These are phyloP conservation scores for Aspergillus ostianus DNA, from an alignment of 495 filamentous ascomycete species.

Conservation along the genomic window DNA sequence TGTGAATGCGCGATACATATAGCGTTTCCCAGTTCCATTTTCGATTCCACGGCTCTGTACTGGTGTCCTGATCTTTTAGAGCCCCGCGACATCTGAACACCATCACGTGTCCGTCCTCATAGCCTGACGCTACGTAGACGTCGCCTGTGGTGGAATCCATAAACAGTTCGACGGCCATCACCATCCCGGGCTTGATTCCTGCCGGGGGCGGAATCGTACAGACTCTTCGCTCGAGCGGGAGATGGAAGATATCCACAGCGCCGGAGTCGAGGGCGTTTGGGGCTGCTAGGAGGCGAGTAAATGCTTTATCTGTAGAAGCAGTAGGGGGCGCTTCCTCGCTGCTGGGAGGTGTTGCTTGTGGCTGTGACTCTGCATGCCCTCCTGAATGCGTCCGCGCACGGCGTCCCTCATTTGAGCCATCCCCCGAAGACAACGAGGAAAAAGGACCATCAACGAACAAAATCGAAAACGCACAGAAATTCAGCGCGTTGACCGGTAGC, in stretches of 20 bases:
- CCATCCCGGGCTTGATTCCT: slow-evolving; percentile 73
- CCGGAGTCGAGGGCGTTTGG: slow-evolving; percentile 76
- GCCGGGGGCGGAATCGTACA: slow-evolving; percentile 61
- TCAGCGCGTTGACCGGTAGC: slow-evolving; percentile 85
- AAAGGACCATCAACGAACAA: slow-evolving; percentile 18
- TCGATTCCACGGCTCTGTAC: slow-evolving; percentile 4
- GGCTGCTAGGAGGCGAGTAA: slow-evolving; percentile 58
- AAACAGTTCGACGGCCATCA: slow-evolving; percentile 77
- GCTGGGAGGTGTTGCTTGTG: not conserved
- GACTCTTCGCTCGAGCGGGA: slow-evolving; percentile 69
- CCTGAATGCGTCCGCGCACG: not conserved
- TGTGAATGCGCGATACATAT: slow-evolving; percentile 68
- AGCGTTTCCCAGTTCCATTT: slow-evolving; percentile 57
- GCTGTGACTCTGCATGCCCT: not conserved
- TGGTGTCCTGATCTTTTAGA: slow-evolving; percentile 9
- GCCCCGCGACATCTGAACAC: slow-evolving; percentile 46
- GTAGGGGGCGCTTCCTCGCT: not conserved
- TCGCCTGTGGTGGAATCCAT: slow-evolving; percentile 23
- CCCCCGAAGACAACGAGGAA: not conserved
- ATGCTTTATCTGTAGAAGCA: not conserved
- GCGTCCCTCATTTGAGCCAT: too few relatives aligned
- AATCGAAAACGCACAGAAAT: slow-evolving; percentile 88
- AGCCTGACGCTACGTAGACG: slow-evolving; percentile 66
- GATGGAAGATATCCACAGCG: slow-evolving; percentile 80
- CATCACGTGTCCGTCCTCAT: slow-evolving; percentile 78